Evolutionary conservation across 2,329 filamentous ascomycete genomes (phyloP), one percentile per base, ranked within the genome.

Genomic region (Trichothecium roseum): DNA sequence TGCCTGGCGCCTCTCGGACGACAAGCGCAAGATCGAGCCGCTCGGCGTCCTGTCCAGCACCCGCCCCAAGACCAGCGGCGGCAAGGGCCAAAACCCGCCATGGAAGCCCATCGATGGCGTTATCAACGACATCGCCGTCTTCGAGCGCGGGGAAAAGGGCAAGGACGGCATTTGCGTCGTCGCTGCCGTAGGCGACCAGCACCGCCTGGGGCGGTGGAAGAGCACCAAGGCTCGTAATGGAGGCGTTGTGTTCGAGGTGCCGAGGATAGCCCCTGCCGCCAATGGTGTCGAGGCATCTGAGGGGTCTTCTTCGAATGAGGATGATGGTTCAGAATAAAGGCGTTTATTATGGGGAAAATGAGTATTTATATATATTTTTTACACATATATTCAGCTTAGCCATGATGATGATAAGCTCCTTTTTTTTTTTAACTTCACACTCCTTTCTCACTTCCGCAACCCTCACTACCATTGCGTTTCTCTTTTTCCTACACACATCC

Each of bases 121-220:
- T 7, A 69, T 98, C 45, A 98, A 96, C 52, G 87, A 84, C 46
- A 80, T 98, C 40, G 76, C 84, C 2, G 72, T 94, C 12, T 87
- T 91, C 47, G 91, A 96, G 56, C 72, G 84, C 14, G 86, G 87
- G 4, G 81, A 86, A 14, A 68, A 80, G 40, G 84, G 81, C 22
- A 77, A 74, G 45, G 74, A 83, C 37, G 87, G 87, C 1, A 59
- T 95, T 2, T 89, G 84, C 47, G 72, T 96, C 18, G 79, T 93
- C 10, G 84, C 79, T n/a, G 91, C 81, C 13, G 72, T 94, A 2
- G 87, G 84, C 26, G 89, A 84, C 51, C 85, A 95, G 59, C 83
- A 88, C 57, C 74, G 86, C 30, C 64, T 95, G 29, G 91, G 87
- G 4, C 70, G 84, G 42, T 96, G 87, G 87, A 80, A 80, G 59